These are phyloP conservation scores for Lachancea cidri DNA, from an alignment of 805 yeast species.

Conservation along the genomic window DNA sequence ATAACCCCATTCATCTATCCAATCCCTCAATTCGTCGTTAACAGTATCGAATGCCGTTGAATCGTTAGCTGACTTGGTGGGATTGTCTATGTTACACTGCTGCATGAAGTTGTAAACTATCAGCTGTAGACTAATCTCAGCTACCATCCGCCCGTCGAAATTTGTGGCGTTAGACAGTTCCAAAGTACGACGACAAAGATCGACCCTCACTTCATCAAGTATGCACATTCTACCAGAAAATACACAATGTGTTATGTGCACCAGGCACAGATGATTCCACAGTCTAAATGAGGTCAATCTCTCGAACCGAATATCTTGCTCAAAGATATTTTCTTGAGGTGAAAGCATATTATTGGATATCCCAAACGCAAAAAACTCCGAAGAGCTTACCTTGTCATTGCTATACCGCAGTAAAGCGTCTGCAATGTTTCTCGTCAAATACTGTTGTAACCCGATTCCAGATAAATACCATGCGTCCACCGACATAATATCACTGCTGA, in stretches of 20 bases:
- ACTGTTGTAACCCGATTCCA: conserved; percentile 59
- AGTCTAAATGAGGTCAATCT: conserved; percentile 53
- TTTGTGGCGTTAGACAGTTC: conserved; percentile 59
- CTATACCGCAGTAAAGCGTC: conserved; percentile 10
- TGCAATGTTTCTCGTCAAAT: conserved; percentile 45
- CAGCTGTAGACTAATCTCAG: conserved; percentile 61
- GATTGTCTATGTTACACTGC: conserved; percentile 10
- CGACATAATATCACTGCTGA: conserved; percentile 47
- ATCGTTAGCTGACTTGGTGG: not conserved
- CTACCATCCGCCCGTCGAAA: conserved; percentile 78
- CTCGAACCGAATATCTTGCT: conserved; percentile 43
- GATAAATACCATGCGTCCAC: conserved; percentile 71
- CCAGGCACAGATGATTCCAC: conserved; percentile 67
- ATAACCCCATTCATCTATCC: conserved; percentile 69
- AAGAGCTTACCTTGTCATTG: not conserved
- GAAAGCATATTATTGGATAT: conserved; percentile 8
- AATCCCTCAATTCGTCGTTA: conserved; percentile 45
- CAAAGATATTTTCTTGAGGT: conserved; percentile 8
- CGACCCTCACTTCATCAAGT: conserved; percentile 54
- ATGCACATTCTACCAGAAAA: conserved; percentile 61
- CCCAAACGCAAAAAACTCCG: conserved; percentile 11
- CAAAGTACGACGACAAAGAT: conserved; percentile 52
- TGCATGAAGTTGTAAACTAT: conserved; percentile 49
- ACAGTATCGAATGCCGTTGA: conserved; percentile 33
- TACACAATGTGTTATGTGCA: conserved; percentile 61